Conservation (phyloP, 371 early-diverging fungal species). For the Mucor irregularis region DNA sequence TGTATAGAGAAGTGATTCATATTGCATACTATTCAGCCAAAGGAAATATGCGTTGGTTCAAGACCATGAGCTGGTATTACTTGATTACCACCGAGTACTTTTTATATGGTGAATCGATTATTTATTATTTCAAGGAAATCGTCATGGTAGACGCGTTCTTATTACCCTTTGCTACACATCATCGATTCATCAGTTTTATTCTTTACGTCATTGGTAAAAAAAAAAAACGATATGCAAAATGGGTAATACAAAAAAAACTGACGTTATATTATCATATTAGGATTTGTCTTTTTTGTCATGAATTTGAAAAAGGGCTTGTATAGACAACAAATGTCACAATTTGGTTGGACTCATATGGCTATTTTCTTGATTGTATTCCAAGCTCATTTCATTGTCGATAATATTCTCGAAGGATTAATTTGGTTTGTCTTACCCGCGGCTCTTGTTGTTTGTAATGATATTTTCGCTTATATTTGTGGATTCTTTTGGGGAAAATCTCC, state of each 20-base stretch:
- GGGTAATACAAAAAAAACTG: background rate
- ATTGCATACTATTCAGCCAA: slow-evolving; percentile 84
- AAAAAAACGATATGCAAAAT: slow-evolving; percentile 4
- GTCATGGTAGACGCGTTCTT: slow-evolving; percentile 84
- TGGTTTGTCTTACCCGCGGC: slow-evolving; percentile 93
- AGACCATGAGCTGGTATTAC: slow-evolving; percentile 92
- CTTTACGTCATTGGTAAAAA: slow-evolving; percentile 78
- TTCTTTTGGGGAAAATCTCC: slow-evolving; percentile 94
- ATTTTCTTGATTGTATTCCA: slow-evolving; percentile 87
- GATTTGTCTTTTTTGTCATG: slow-evolving; percentile 93
- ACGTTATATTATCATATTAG: slow-evolving; percentile 30
- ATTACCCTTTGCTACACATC: slow-evolving; percentile 87
- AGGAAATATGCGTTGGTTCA: slow-evolving; percentile 88
- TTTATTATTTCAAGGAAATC: slow-evolving; percentile 82
- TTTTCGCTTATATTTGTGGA: slow-evolving; percentile 97
- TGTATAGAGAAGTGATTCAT: slow-evolving; percentile 90
- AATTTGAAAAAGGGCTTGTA: slow-evolving; percentile 91
- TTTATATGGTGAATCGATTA: slow-evolving; percentile 92
- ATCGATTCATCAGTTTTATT: slow-evolving; percentile 92
- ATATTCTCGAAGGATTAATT: slow-evolving; percentile 95
- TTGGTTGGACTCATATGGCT: slow-evolving; percentile 97
- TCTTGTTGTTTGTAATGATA: slow-evolving; percentile 97
- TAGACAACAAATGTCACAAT: slow-evolving; percentile 90
- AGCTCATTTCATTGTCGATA: slow-evolving; percentile 94
- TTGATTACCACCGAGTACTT: slow-evolving; percentile 89